phyloP scores from a whole-genome alignment of 495 filamentous ascomycete genomes.

The Geoglossum glabrum region DNA sequence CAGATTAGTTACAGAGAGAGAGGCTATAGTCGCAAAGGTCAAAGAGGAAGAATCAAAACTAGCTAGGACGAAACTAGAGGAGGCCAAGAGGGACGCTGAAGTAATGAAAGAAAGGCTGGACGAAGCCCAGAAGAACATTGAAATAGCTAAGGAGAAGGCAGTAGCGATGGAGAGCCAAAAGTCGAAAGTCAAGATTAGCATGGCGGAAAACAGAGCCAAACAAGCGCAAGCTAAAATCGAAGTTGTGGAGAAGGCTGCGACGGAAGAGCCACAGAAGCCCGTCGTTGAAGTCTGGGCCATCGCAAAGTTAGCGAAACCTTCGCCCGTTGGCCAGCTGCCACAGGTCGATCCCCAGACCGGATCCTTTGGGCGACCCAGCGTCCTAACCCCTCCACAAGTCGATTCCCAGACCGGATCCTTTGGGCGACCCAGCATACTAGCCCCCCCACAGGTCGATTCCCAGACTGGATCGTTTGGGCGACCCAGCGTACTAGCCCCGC shows the following conservation, averaged over 20 bases:
- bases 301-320: conserved; percentile 48
- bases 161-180: conserved; percentile 40
- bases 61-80: conserved; percentile 16
- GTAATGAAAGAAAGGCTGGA: conserved; percentile 17
- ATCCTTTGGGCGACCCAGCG: background rate
- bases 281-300: conserved; percentile 72
- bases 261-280: conserved; percentile 61
- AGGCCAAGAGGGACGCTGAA: conserved; percentile 18
- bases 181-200: conserved; percentile 49
- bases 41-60: conserved; percentile 25
- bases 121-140: conserved; percentile 27
- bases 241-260: conserved; percentile 56
- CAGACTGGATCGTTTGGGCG: conserved; percentile 4
- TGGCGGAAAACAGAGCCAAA: conserved; percentile 52
- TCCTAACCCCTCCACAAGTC: conserved; percentile 1
- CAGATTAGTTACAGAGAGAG: conserved; percentile 33
- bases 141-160: conserved; percentile 29
- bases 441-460: conserved; percentile 8
- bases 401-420: background rate
- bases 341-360: background rate
- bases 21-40: conserved; percentile 22
- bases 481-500: conserved; percentile 4
- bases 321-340: conserved; percentile 20
- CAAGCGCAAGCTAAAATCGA: conserved; percentile 48
- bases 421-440: background rate